Conservation (phyloP, 306 rosid species). For the Alnus rubra region DNA sequence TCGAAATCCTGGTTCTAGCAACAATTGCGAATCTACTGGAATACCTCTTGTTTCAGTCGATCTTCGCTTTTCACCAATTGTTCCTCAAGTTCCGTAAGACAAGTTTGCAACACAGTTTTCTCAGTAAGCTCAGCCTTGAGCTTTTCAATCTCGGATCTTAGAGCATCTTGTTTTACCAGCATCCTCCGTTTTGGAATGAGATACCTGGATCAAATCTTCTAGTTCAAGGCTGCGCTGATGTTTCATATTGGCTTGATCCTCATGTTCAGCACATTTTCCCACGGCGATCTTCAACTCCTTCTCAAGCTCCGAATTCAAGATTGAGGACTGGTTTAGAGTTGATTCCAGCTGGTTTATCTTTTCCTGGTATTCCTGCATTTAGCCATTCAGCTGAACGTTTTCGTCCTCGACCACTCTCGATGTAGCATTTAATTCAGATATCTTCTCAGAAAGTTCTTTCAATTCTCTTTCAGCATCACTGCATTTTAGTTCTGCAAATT, state of each 20-base stretch:
- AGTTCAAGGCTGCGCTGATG: slow-evolving; percentile 24
- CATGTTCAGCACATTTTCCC: too few relatives aligned
- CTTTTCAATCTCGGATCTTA: slow-evolving; percentile 62
- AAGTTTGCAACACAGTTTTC: slow-evolving; percentile 57
- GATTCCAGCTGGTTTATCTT: too few relatives aligned
- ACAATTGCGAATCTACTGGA: slow-evolving; percentile 1
- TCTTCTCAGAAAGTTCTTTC: slow-evolving; percentile 59
- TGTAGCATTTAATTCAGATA: slow-evolving; percentile 34
- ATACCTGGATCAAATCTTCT: slow-evolving; percentile 76
- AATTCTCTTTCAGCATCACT: slow-evolving; percentile 61
- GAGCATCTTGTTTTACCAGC: slow-evolving; percentile 52
- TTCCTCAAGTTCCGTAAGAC: slow-evolving; percentile 60
- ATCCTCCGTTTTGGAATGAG: slow-evolving; percentile 70
- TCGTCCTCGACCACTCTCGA: too few relatives aligned
- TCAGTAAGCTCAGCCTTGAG: slow-evolving; percentile 64
- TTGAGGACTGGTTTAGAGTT: too few relatives aligned
- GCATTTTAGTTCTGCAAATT: slow-evolving; percentile 53
- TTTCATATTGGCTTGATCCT: too few relatives aligned
- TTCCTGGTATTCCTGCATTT: too few relatives aligned
- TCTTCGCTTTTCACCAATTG: slow-evolving; percentile 61
- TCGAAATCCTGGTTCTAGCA: neutral
- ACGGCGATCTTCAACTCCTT: too few relatives aligned
- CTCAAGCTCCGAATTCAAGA: too few relatives aligned
- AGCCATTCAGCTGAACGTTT: too few relatives aligned
- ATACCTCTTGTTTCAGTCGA: slow-evolving; percentile 69